Conservation (phyloP, 257 asterid species). For the Solanum pinnatisectum region DNA sequence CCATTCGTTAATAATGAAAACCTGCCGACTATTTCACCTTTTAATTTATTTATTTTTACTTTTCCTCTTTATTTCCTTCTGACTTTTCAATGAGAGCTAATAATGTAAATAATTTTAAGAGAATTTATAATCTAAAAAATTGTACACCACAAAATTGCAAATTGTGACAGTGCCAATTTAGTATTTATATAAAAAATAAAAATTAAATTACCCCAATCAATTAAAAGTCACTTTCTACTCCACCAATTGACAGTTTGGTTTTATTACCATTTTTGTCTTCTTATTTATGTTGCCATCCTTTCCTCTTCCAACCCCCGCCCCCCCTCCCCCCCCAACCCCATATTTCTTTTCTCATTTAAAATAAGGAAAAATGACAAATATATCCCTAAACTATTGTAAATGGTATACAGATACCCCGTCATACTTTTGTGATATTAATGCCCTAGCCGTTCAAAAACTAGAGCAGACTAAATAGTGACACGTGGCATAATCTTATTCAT, state of each 20-base stretch:
- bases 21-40: background rate
- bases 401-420: too few species aligned
- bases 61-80: background rate
- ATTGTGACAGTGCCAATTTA: background rate
- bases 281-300: background rate
- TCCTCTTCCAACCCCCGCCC: background rate
- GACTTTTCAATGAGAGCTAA: background rate
- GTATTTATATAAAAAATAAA: background rate
- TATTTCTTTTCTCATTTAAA: background rate
- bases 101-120: background rate
- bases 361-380: too few species aligned
- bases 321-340: fast-evolving
- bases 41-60: too few species aligned
- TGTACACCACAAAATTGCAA: background rate
- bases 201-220: background rate
- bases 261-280: background rate
- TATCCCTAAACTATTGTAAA: too few species aligned
- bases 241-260: background rate
- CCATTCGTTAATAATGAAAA: too few species aligned
- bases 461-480: too few species aligned
- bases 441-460: too few species aligned
- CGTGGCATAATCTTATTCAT: too few species aligned
- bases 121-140: background rate
- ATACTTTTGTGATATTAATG: too few species aligned
- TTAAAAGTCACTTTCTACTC: background rate